These are phyloP conservation scores for Claviceps sp. DNA, from an alignment of 2,329 filamentous ascomycete species.

Conservation along the genomic window DNA sequence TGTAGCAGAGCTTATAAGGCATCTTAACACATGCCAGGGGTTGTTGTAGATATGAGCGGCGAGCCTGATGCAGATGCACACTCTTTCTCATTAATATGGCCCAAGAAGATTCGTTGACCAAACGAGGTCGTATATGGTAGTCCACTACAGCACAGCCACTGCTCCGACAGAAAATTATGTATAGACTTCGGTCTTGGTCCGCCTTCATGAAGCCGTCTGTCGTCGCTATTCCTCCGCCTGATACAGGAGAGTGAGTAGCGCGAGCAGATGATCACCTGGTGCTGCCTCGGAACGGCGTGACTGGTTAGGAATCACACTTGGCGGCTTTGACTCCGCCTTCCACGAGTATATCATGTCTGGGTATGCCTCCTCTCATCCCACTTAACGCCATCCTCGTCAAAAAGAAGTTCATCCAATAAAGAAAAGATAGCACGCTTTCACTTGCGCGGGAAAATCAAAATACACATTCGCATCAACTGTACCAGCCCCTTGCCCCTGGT, in stretches of 20 bases:
- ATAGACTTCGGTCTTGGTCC: background rate
- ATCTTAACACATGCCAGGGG: no score
- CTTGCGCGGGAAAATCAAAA: background rate
- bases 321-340: background rate
- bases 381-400: background rate
- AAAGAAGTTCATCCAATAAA: background rate
- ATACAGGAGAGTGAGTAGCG: background rate
- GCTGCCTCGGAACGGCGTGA: background rate
- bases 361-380: background rate
- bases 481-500: conserved; percentile 51
- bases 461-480: conserved; percentile 30
- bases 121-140: background rate
- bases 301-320: background rate
- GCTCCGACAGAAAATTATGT: background rate
- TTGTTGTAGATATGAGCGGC: no score
- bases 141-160: background rate
- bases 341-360: background rate
- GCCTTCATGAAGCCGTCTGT: background rate
- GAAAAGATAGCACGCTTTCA: background rate
- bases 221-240: background rate
- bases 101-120: background rate
- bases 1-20: no score
- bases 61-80: no score
- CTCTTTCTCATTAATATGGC: no score
- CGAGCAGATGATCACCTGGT: background rate